Evolutionary conservation across 2,329 filamentous ascomycete genomes (phyloP).

Genomic region (Aspergillus persii): DNA sequence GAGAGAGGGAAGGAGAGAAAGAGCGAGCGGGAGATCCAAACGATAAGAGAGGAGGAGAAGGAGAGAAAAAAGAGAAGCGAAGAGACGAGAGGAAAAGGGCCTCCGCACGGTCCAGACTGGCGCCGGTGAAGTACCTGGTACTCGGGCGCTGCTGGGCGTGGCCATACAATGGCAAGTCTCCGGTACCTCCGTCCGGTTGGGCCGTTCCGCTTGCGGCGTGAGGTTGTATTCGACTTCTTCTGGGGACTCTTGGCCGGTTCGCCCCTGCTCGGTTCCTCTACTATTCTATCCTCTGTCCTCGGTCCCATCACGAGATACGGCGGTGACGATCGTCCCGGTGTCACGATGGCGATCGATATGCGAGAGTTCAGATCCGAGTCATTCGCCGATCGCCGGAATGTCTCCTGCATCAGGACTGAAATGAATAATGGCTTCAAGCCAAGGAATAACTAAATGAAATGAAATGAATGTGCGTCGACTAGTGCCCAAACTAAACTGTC

Average conservation of each 20-base stretch:
- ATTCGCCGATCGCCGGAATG: conserved; percentile 3
- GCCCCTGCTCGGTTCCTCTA: no score
- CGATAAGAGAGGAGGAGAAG: conserved; percentile 2
- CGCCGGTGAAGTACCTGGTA: neutral
- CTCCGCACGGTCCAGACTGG: neutral
- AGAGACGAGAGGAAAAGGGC: neutral
- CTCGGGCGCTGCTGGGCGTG: neutral
- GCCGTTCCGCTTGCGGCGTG: conserved; percentile 10
- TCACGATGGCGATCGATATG: neutral
- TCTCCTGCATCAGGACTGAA: neutral
- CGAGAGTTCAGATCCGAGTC: neutral
- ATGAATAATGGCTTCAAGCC: neutral
- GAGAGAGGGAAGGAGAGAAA: neutral
- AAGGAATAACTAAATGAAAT: neutral
- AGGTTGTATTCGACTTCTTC: neutral
- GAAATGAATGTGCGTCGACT: neutral
- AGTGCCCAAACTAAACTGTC: neutral
- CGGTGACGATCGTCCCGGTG: no score
- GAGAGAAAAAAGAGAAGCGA: neutral
- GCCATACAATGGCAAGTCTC: neutral
- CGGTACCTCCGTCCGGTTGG: neutral
- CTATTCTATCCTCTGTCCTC: no score
- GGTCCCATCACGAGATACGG: neutral
- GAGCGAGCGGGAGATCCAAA: neutral
- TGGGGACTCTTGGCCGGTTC: no score